These are phyloP conservation scores for Trametes sanguinea DNA, from an alignment of 768 basidiomycete genomes.

Conservation along the genomic window DNA sequence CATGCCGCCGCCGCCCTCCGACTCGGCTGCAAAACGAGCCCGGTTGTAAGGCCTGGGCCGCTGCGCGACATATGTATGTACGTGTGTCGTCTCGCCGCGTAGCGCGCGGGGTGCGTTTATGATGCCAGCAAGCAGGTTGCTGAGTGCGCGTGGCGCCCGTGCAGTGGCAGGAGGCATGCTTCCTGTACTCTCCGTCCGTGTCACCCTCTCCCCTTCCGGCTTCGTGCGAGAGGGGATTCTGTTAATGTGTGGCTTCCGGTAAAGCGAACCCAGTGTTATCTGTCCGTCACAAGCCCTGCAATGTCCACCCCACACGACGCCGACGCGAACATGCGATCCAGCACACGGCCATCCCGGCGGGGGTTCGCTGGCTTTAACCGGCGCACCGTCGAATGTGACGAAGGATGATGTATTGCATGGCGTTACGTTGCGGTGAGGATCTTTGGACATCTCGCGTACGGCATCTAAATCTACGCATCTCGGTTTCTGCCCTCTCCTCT, in stretches of 20 bases:
- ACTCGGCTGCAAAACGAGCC: constrained; percentile 13
- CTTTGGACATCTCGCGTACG: not conserved
- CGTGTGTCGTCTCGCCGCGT: constrained; percentile 15
- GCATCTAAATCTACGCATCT: constrained; percentile 19
- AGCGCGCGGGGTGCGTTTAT: constrained; percentile 9
- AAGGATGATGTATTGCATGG: not conserved
- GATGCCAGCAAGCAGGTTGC: not conserved
- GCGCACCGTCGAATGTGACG: constrained; percentile 1
- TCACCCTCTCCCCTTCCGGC: not conserved
- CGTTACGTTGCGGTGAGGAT: too few species aligned
- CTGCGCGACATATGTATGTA: not conserved
- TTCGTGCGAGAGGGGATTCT: not conserved
- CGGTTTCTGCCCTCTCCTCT: not conserved
- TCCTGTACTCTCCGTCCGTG: not conserved
- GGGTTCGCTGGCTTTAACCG: constrained; percentile 3
- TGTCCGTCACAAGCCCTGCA: not conserved
- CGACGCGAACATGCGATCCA: not conserved
- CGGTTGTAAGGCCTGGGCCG: constrained; percentile 12
- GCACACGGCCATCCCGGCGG: not conserved
- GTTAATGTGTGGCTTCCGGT: constrained; percentile 3
- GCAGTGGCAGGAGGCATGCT: not conserved
- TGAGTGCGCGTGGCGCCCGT: constrained; percentile 1
- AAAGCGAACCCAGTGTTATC: constrained; percentile 5
- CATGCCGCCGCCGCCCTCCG: constrained; percentile 3
- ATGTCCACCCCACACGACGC: not conserved